Evolutionary conservation across 768 basidiomycete species (phyloP), one percentile per base, ranked within the genome.

Genomic region (Rhizopogon roseolus): DNA sequence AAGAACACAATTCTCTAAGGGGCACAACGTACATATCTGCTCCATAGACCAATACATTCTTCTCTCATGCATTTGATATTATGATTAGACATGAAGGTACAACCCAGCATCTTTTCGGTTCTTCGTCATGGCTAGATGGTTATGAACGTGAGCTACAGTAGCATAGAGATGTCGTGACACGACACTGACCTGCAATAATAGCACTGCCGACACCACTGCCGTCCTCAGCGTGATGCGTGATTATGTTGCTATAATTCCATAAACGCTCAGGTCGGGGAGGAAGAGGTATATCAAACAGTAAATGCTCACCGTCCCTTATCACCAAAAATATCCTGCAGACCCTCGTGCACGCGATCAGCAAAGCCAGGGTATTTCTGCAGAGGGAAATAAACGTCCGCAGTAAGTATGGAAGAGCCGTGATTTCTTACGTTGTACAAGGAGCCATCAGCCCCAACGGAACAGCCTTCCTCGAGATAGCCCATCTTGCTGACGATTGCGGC

Each of bases 351-450:
- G 54, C 93, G 79, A 59, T 98, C 91, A 37, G 94, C 82, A 66
- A 98, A 99, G 38, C 88, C 84, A 32, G 97, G 97, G 72, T 98
- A 98, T 91, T 98, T 97, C 93, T 98, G 54, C 17, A 6, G n/a
- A 50, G 41, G 34, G 10, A 22, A 22, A 38, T 43, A 14, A 52
- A 25, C 50, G 38, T 53, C 25, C 19, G 17, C 19, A 41, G 7
- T 13, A 11, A 40, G 27, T 38, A 48, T 46, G 37, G 29, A 57
- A 22, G 48, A 16, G 37, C 27, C 5, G 74, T 2, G 17, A 9
- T 32, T 32, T 32, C 87, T 57, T 57, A 94, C 93, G 63, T 95
- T 96, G 71, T 98, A 98, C 62, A 98, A 69, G n/a, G 86, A 90
- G 3, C 96, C 96, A 65, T 98, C 96, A 2, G 93, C 93, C 42